These are phyloP conservation scores for Phylloporus sp. DNA, from an alignment of 1,284 basidiomycete genomes.

Conservation along the genomic window DNA sequence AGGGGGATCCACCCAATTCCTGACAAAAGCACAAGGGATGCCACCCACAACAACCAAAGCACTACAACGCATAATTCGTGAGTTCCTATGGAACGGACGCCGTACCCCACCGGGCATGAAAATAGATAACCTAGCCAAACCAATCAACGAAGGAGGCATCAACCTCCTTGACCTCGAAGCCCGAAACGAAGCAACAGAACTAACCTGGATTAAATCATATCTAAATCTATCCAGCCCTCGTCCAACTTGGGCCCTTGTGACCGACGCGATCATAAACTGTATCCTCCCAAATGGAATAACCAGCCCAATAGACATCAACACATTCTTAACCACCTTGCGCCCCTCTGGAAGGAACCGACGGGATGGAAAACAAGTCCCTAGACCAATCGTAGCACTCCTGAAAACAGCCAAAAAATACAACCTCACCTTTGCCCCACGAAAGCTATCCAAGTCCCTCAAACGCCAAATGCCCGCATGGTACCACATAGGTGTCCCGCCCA, in stretches of 20 bases:
- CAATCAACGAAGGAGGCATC: background rate
- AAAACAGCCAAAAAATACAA: background rate
- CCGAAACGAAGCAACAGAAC: background rate
- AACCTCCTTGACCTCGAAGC: background rate
- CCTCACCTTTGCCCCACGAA: constrained; percentile 2
- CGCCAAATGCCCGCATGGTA: constrained; percentile 25
- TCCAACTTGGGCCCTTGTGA: background rate
- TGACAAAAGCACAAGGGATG: constrained; percentile 33
- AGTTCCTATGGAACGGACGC: too few relatives aligned
- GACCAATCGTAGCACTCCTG: background rate
- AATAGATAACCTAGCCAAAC: background rate
- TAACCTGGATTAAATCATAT: background rate
- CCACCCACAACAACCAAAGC: constrained; percentile 10
- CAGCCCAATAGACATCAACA: background rate
- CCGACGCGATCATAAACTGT: background rate
- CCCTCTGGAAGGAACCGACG: background rate
- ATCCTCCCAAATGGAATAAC: background rate
- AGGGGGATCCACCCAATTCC: constrained; percentile 22
- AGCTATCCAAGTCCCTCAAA: constrained; percentile 17
- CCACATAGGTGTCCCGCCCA: constrained; percentile 11
- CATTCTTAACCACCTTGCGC: too few relatives aligned
- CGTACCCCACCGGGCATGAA: background rate
- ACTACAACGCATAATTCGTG: background rate
- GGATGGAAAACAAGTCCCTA: background rate
- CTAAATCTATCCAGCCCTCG: background rate